Evolutionary conservation across 2,329 filamentous ascomycete genomes (phyloP), one percentile per base, ranked within the genome.

Genomic region (Phaeosphaeriaceae sp.): DNA sequence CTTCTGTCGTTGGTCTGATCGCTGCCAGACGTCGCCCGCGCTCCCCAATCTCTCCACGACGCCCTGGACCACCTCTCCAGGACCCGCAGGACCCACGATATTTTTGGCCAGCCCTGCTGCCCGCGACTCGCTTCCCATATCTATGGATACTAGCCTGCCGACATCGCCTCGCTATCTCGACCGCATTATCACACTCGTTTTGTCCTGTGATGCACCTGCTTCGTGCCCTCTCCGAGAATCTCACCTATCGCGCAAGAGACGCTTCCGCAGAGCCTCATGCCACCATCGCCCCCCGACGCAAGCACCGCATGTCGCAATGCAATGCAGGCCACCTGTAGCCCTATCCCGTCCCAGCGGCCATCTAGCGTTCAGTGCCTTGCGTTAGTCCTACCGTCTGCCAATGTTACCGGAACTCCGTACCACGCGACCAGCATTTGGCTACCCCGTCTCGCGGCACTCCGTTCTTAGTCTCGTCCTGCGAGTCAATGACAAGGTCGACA

Each of bases 1-100:
- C 55, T 52, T 50, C 35, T 24, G 56, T 58, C 63, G 54, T 23
- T 47, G 51, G 42, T 47, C 51, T 47, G 51, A 54, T 54, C 51
- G 51, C 40, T 43, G 28, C 46, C 24, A 21, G 19, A 54, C 26
- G 9, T 50, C 30, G 44, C 48, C 24, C 28, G 22, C 32, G 21
- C 30, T 35, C 49, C 28, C 49, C 28, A 50, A 50, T 40, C 35
- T 40, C 35, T 28, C 26, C 26, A 28, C 26, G 26, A 28, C 26
- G 26, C 26, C 4, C 5, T 28, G 26, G 26, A 28, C 26, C 35
- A 40, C 15, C 35, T 8, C 44, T 26, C 22, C 22, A 47, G 44
- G 49, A 35, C 49, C 49, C 49, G 30, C 49, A 40, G 40, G 30
- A 35, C 49, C 49, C 49, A 50, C 28, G 49, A 13, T 35, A 35